phyloP scores from a whole-genome alignment of 2,329 filamentous ascomycete genomes.

The Colletotrichum phormii region DNA sequence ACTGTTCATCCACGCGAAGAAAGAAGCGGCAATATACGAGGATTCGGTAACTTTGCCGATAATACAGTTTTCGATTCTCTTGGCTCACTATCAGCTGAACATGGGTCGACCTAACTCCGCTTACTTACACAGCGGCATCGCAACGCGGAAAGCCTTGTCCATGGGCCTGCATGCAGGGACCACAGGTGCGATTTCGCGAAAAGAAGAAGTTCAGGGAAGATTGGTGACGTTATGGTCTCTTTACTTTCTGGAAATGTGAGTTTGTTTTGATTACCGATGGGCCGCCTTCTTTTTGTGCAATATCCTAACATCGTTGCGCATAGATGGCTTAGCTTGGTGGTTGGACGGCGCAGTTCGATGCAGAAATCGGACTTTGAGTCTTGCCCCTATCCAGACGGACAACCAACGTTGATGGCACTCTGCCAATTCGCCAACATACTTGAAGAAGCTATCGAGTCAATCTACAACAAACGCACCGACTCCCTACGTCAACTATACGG shows the following conservation, averaged over 20 bases:
- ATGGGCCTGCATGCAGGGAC: constrained; percentile 44
- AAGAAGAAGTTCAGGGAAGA: constrained; percentile 40
- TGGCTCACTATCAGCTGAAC: constrained; percentile 43
- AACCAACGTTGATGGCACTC: constrained; percentile 25
- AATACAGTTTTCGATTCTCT: constrained; percentile 44
- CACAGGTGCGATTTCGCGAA: constrained; percentile 30
- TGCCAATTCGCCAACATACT: constrained; percentile 28
- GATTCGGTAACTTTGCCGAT: constrained; percentile 46
- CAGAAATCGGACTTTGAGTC: constrained; percentile 24
- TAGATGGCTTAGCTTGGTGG: constrained; percentile 29
- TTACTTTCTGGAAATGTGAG: constrained; percentile 43
- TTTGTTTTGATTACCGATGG: fast-evolving
- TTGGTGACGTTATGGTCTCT: constrained; percentile 44
- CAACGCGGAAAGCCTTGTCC: constrained; percentile 43
- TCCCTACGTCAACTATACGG: constrained; percentile 42
- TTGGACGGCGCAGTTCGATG: constrained; percentile 25
- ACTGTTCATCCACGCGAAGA: constrained; percentile 42
- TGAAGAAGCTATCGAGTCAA: constrained; percentile 33
- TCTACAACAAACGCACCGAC: constrained; percentile 42
- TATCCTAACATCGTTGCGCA: not conserved
- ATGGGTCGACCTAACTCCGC: constrained; percentile 45
- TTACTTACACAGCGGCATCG: constrained; percentile 44
- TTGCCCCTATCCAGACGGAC: constrained; percentile 23
- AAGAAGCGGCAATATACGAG: constrained; percentile 41
- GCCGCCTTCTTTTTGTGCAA: too few species aligned